Conservation (phyloP, 257 asterid species). For the Craterostigma plantagineum region DNA sequence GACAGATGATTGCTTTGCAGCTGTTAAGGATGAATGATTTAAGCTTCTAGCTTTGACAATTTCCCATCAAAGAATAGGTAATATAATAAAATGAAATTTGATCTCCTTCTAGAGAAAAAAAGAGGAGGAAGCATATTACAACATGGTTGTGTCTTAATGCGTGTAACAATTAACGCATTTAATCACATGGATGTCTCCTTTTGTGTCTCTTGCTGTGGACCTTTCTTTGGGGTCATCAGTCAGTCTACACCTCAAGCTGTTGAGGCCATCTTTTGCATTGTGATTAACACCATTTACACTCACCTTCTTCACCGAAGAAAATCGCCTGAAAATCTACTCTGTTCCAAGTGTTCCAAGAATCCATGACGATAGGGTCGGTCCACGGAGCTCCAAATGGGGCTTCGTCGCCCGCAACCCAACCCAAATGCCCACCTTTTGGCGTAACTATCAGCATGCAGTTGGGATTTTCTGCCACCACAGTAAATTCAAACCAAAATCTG, state of each 20-base stretch:
- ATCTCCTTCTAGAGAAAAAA: neutral
- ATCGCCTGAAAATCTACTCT: constrained; percentile 10
- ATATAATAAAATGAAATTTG: too few species aligned
- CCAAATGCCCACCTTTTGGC: constrained; percentile 94
- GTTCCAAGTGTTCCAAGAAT: constrained; percentile 56
- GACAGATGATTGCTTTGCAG: too few species aligned
- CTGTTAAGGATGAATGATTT: too few species aligned
- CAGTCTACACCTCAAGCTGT: too few species aligned
- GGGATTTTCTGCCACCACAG: constrained; percentile 51
- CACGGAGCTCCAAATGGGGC: constrained; percentile 91
- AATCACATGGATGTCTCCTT: neutral
- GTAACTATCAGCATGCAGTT: constrained; percentile 73
- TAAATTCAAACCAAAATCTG: neutral
- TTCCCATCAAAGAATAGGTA: too few species aligned
- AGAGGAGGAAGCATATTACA: neutral
- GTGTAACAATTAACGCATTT: neutral
- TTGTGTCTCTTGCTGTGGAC: neutral
- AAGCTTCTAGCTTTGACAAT: too few species aligned
- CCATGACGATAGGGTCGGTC: constrained; percentile 87
- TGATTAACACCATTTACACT: too few species aligned
- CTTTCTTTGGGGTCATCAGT: too few species aligned
- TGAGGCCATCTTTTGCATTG: too few species aligned
- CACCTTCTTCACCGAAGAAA: neutral
- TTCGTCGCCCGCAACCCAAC: constrained; percentile 87
- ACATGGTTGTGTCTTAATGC: neutral